phyloP scores from a whole-genome alignment of 2,329 filamentous ascomycete species.

The Phyllosticta citrichinensis region DNA sequence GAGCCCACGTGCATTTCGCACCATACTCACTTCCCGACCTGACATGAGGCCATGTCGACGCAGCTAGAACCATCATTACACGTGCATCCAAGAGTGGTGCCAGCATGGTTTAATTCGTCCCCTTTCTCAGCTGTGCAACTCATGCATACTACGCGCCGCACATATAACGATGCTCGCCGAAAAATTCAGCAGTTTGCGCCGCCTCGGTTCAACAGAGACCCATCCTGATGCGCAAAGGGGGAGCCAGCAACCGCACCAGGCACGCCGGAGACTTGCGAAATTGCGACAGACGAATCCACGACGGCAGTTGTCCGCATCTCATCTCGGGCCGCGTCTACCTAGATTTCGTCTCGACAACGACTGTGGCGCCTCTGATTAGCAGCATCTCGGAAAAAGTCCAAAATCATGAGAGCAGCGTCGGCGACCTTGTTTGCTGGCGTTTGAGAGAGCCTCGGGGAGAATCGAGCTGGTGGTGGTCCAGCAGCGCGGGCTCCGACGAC shows the following conservation, averaged over 20 bases:
- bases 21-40: neutral
- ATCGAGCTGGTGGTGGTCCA: neutral
- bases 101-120: neutral
- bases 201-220: neutral
- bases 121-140: neutral
- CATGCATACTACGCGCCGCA: neutral
- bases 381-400: neutral
- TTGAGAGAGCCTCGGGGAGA: neutral
- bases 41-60: neutral
- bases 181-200: neutral
- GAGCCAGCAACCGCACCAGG: neutral
- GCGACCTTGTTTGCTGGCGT: neutral
- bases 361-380: neutral
- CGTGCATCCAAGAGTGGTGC: neutral
- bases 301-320: neutral
- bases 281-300: neutral
- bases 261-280: neutral
- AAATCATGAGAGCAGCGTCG: neutral
- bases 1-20: neutral
- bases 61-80: neutral
- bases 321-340: neutral
- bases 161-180: neutral
- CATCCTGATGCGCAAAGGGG: neutral
- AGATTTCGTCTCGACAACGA: neutral
- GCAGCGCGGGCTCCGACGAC: neutral